Base-by-base conservation (phyloP, 176 grass and related monocot genomes). In the Pontederia crassipes region DNA sequence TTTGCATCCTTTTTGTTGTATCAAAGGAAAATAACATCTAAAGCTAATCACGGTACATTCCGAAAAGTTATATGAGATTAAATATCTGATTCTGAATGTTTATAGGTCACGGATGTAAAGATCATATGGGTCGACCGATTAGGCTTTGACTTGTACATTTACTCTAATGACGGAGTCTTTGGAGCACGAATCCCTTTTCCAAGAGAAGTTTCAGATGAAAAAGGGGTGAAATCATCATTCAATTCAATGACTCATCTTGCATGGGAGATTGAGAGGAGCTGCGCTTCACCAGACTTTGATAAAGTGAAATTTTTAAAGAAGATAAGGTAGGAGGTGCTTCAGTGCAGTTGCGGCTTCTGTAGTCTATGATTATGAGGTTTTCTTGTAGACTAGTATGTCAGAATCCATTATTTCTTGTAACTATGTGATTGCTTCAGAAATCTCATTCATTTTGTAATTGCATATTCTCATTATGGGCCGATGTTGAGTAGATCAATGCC, bases 201-300 rank as follows among this genome's bases (percentile, higher is more conserved):
- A 49, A 81, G 84, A 17, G 81, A 91, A 77, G 87, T 97, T 0
- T 71, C 81, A 54, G 87, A 97, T 40, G 81, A 92, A 64, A 97
- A 88, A 70, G 84, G 74, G 4, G 87, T 85, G 46, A 97, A 97
- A 72, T 92, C 93, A 0, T 83, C 84, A 12, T 91, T 97, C 69
- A 97, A 97, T 78, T 88, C 81, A 65, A 92, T 97, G 93, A 63
- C 93, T 72, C 87, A 97, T 84, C 87, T 88, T 70, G 93, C 84
- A 12, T 97, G 87, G 93, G 93, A 97, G 65, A 78, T 91, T 69
- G 93, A 92, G 60, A 92, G 83, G 79, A 82, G 64, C 58, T 88
- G 83, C 59, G 71, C 62, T 1, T 63, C 50, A 60, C 84, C 84
- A 27, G 93, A 85, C 20, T 97, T 97, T 82, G 84, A 92, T 66